A percentile compares a stretch with the other conserved stretches of the same genome.
Conservation (phyloP, 2,329 filamentous ascomycete genomes). For the Erysiphe pulchra region DNA sequence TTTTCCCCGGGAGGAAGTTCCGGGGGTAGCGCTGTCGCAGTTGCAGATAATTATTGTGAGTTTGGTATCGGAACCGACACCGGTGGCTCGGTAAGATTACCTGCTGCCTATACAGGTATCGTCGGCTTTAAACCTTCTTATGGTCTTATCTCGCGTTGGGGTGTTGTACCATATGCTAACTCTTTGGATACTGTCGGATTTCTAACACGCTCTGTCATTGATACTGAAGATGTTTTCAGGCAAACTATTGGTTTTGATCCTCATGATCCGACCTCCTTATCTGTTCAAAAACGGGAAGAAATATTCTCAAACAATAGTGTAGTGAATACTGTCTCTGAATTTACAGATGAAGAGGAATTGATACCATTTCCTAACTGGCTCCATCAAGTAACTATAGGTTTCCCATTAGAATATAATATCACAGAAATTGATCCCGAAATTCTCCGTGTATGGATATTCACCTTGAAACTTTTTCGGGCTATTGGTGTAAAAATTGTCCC, state of each 20-base stretch:
- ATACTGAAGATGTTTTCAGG: slow-evolving; percentile 13
- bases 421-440: slow-evolving; percentile 47
- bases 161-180: slow-evolving; percentile 48
- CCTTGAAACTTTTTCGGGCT: slow-evolving; percentile 30
- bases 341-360: neutral
- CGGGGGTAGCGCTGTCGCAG: slow-evolving; percentile 37
- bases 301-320: neutral
- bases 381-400: slow-evolving; percentile 20
- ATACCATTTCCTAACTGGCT: neutral
- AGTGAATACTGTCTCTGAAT: neutral
- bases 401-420: slow-evolving; percentile 68
- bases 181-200: slow-evolving; percentile 50
- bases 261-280: slow-evolving; percentile 26
- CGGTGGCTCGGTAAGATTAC: slow-evolving; percentile 34
- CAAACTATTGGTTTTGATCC: slow-evolving; percentile 2
- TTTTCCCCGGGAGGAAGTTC: slow-evolving; percentile 29
- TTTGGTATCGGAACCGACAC: slow-evolving; percentile 40
- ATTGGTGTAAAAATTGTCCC: slow-evolving; percentile 48
- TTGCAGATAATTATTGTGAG: slow-evolving; percentile 35
- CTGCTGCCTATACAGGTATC: slow-evolving; percentile 36
- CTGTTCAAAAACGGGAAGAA: neutral
- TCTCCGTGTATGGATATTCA: slow-evolving; percentile 39
- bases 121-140: slow-evolving; percentile 39
- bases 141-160: slow-evolving; percentile 39
- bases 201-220: slow-evolving; percentile 19